Percentiles rank a stretch among this genome's conserved stretches.
Conservation (phyloP, 1,284 basidiomycete genomes). For the Gastroboletus turbinatus region DNA sequence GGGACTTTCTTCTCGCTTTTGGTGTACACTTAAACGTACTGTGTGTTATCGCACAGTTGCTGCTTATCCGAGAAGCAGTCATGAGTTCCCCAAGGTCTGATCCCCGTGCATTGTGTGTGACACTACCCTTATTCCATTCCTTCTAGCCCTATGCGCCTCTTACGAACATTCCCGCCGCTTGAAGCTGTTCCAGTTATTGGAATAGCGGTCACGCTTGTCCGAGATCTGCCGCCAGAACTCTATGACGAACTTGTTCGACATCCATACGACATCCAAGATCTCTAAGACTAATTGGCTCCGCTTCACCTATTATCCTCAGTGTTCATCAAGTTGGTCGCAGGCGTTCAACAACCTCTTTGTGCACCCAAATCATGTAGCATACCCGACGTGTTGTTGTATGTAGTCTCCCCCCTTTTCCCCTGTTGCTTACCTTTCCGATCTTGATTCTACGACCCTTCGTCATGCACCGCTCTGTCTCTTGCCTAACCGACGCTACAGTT, state of each 20-base stretch:
- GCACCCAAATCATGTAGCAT: constrained; percentile 29
- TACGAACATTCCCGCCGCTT: constrained; percentile 92
- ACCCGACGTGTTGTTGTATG: constrained; percentile 16
- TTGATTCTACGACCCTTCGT: not conserved
- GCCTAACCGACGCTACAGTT: not conserved
- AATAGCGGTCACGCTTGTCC: constrained; percentile 89
- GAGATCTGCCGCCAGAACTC: constrained; percentile 85
- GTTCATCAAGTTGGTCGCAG: constrained; percentile 9
- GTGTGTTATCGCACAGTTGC: constrained; percentile 92
- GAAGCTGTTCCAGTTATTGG: constrained; percentile 87
- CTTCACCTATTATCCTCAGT: not conserved
- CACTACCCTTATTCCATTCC: constrained; percentile 11
- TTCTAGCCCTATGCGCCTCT: constrained; percentile 86
- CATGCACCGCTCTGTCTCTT: not conserved
- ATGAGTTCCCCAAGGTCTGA: constrained; percentile 81
- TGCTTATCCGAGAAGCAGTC: constrained; percentile 87
- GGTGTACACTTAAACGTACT: constrained; percentile 95
- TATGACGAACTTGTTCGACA: constrained; percentile 90
- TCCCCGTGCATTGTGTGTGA: not conserved
- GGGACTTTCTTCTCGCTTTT: constrained; percentile 97
- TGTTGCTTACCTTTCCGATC: not conserved
- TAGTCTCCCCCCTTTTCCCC: not conserved
- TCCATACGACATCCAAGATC: constrained; percentile 66
- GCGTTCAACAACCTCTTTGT: constrained; percentile 11
- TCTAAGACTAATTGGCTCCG: constrained; percentile 13